A percentile compares a stretch with the other conserved stretches of the same genome.
Evolutionary conservation across 371 early-diverging fungal species (phyloP).

Genomic region (Blastocladiella emersonii): DNA sequence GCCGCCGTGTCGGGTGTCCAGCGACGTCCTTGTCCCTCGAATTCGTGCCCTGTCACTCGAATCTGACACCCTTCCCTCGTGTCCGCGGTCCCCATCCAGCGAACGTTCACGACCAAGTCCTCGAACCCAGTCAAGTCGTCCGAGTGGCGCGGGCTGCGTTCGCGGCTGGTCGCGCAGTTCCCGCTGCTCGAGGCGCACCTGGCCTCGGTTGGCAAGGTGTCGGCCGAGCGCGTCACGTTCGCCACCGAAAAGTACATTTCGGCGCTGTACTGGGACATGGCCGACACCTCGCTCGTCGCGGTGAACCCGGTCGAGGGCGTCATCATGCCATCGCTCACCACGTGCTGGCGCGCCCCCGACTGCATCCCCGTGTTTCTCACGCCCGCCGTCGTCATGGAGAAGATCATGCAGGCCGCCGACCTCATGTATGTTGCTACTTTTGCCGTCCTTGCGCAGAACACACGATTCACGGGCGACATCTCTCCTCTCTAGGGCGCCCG

Average conservation of each 20-base stretch:
- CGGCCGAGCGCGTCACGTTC: not conserved
- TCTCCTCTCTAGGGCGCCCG: not conserved
- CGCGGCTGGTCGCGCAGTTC: not conserved
- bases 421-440: not conserved
- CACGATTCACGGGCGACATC: too few relatives aligned
- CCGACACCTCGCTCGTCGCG: not conserved
- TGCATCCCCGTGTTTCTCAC: not conserved
- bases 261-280: not conserved
- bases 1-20: too few relatives aligned
- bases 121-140: not conserved
- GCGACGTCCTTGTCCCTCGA: too few relatives aligned
- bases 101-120: not conserved
- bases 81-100: too few relatives aligned
- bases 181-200: not conserved
- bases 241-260: not conserved
- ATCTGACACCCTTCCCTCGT: too few relatives aligned
- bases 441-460: too few relatives aligned
- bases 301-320: not conserved
- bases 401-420: not conserved
- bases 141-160: not conserved
- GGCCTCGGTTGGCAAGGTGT: not conserved
- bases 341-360: not conserved
- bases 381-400: not conserved
- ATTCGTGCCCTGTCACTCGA: too few relatives aligned
- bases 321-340: not conserved